Conservation (phyloP, 352 stramenopile species). For the Globisporangium viniferum region DNA sequence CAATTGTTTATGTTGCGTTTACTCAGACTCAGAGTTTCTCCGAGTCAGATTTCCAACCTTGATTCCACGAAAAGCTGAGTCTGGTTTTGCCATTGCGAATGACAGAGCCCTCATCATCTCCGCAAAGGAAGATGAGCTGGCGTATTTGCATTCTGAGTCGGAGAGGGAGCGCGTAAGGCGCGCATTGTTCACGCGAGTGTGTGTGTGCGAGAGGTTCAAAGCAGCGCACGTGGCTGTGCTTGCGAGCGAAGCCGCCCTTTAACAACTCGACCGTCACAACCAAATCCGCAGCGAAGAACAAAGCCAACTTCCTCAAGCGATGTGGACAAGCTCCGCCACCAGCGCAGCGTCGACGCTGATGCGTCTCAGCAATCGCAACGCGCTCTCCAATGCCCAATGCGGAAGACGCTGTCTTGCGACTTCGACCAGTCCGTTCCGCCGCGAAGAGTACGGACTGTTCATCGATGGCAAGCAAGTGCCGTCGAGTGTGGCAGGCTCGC, state of each 20-base stretch:
- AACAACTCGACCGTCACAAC: background rate
- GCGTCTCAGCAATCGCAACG: background rate
- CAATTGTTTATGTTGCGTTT: no score
- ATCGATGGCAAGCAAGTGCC: constrained; percentile 36
- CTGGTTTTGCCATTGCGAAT: background rate
- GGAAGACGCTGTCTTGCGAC: background rate
- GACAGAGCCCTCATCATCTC: background rate
- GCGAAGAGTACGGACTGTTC: constrained; percentile 41
- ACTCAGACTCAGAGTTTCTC: background rate
- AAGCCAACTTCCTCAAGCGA: background rate
- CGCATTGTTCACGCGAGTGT: constrained; percentile 2
- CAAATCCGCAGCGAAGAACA: background rate
- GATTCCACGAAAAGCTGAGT: background rate
- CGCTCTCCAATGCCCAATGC: background rate
- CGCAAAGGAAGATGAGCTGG: constrained; percentile 1
- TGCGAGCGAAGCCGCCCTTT: background rate
- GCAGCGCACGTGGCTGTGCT: background rate
- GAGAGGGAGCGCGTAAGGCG: constrained; percentile 7
- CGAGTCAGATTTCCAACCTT: no score
- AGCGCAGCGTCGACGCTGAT: background rate
- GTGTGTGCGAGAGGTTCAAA: background rate
- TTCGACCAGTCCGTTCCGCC: constrained; percentile 19
- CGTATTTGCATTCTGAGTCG: constrained; percentile 2
- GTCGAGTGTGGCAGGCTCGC: constrained; percentile 19
- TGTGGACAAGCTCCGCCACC: background rate